Percentiles rank a stretch among this genome's conserved stretches.
Conservation (phyloP, 768 basidiomycete genomes). For the Lanmaoa rubissima region DNA sequence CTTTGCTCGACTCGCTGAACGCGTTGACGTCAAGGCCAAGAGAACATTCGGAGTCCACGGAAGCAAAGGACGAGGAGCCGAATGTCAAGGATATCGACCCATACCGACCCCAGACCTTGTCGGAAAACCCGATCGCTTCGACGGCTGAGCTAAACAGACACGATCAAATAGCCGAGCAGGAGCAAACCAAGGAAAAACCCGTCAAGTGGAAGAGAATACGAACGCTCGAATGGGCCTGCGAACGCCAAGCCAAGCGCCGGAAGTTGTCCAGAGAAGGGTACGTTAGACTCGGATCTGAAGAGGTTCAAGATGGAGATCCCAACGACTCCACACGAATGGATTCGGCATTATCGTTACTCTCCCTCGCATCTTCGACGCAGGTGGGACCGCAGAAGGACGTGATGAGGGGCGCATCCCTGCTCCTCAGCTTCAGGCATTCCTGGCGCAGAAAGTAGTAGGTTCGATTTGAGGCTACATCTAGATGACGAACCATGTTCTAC, state of each 20-base stretch:
- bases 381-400: slow-evolving; percentile 20
- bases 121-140: background rate
- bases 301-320: slow-evolving; percentile 11
- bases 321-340: slow-evolving; percentile 13
- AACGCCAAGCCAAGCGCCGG: slow-evolving; percentile 38
- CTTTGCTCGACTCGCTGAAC: slow-evolving; percentile 21
- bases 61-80: background rate
- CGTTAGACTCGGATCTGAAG: slow-evolving; percentile 17
- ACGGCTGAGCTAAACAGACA: background rate
- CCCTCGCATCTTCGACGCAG: slow-evolving; percentile 20
- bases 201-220: slow-evolving; percentile 24
- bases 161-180: slow-evolving; percentile 4
- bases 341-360: slow-evolving; percentile 32
- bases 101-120: background rate
- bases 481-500: slow-evolving; percentile 18
- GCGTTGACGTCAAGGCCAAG: slow-evolving; percentile 11
- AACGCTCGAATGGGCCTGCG: slow-evolving; percentile 47
- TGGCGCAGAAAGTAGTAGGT: slow-evolving; percentile 23
- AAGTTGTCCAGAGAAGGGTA: slow-evolving; percentile 24
- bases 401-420: slow-evolving; percentile 27
- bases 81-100: slow-evolving; percentile 1
- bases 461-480: slow-evolving; percentile 20
- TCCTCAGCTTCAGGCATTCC: slow-evolving; percentile 31
- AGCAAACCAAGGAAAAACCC: slow-evolving; percentile 6
- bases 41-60: background rate